Base-by-base conservation (phyloP, 768 basidiomycete genomes). In the Mycena alexandri region DNA sequence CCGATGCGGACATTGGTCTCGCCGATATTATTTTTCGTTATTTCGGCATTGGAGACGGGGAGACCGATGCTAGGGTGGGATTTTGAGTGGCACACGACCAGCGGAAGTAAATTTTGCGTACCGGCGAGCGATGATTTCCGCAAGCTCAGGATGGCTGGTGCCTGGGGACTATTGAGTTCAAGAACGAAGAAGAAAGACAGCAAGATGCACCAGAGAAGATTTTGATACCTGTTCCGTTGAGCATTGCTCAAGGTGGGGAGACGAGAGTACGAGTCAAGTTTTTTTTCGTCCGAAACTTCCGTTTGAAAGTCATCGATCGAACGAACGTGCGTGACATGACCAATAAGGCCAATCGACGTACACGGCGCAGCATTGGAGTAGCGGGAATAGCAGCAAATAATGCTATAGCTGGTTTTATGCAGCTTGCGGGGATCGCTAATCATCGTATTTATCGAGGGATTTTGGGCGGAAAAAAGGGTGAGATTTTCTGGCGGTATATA, bases 131-230 rank as follows among this genome's bases (percentile, higher is more conserved):
- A 99, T 94, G 74, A 94, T 91, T 79, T 96, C 92, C 41, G 96
- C 96, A 71, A 99, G 87, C 80, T 95, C 93, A 60, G 96, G 95
- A 80, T 99, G 97, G 81, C 94, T 95, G 41, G 95, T 96, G 68
- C 96, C 96, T 97, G 73, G 33, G 34, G 65, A 62, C 21, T 36
- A 29, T 52, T 46, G 57, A 67, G 61, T 61, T 33, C 14, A 38
- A 24, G 4, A 38, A 38, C 11, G 22, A 25, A 65, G 64, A n/a
- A 41, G 52, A 44, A 52, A 56, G 41, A 59, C 48, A 52, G 21
- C 14, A n/a, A 33, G 54, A 67, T 80, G 65, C 64, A 85, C 86
- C 87, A 66, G 85, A 84, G 73, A 87, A 88, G 44, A 88, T 80
- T 73, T 87, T 88, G 74, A 88, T 87, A 71, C 86, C 83, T 67